Base-by-base conservation (phyloP, 305 asterid species). In the Solanum hybrid region DNA sequence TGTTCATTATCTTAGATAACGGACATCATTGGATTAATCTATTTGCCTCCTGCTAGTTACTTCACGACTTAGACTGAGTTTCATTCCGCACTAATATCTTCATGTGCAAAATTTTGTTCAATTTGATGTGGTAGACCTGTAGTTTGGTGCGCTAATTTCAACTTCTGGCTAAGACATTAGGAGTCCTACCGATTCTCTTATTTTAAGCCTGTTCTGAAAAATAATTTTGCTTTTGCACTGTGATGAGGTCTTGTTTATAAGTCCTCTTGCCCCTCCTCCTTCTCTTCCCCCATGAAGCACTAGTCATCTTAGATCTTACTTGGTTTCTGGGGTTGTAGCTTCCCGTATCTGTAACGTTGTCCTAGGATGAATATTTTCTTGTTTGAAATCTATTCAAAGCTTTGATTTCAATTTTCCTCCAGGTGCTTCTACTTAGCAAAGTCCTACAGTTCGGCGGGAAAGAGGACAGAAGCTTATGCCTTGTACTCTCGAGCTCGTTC, bases 341-440 rank as follows among this genome's bases (percentile, higher is more conserved):
- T 57, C 24, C 74, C n/a, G 33, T 33, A 85, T 31, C 88, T 85
- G 35, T 85, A 20, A 85, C 14, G 8, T 85, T 20, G 29, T n/a
- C 75, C 75, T 51, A 61, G 85, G 40, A 42, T 80, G 67, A 89
- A 83, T 83, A 76, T 86, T 76, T 42, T 31, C n/a, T 88, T 84
- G 37, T 73, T 67, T 61, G 78, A 35, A 46, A 89, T 73, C 75
- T 24, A 90, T 90, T 76, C 73, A 91, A 69, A 74, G 33, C 37
- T 84, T 89, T 82, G 87, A 89, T 73, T 40, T 82, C 86, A 83
- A 89, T 91, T 88, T 93, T 80, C 74, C 67, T 91, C 87, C 96
- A 97, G 99, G 95, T 97, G 99, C 94, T 97, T 97, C 93, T 97
- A 96, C 96, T 91, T 97, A 91, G 99, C 98, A 81, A 96, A 94